Evolutionary conservation across 129 eudicot species (phyloP).

Genomic region (Chrysanthemum seticuspe): DNA sequence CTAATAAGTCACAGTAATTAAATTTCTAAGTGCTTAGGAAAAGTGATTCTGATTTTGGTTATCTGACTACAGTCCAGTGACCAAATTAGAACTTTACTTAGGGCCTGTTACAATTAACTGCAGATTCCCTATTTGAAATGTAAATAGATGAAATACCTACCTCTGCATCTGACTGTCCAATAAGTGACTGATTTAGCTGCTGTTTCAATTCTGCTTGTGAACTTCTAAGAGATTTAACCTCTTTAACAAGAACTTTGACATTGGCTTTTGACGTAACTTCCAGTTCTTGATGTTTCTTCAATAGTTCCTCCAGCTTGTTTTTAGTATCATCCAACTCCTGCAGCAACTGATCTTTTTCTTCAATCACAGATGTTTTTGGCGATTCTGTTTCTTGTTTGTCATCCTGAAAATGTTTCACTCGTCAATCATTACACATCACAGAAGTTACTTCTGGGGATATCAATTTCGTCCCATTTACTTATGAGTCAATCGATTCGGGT

Average conservation of each 20-base stretch:
- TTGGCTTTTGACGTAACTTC: conserved; percentile 76
- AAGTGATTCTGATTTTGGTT: too few relatives aligned
- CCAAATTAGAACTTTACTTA: too few relatives aligned
- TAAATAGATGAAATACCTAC: conserved; percentile 40
- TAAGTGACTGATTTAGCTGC: conserved; percentile 59
- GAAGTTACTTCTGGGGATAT: neutral
- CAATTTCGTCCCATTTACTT: neutral
- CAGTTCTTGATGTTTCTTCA: conserved; percentile 70
- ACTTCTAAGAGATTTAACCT: conserved; percentile 81
- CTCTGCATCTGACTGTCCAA: conserved; percentile 67
- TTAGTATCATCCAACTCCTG: conserved; percentile 68
- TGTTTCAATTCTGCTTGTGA: conserved; percentile 72
- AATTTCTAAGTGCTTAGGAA: too few relatives aligned
- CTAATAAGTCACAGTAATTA: too few relatives aligned
- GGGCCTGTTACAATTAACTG: too few relatives aligned
- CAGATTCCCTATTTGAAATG: neutral
- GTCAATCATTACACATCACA: neutral
- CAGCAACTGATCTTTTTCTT: conserved; percentile 48
- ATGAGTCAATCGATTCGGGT: neutral
- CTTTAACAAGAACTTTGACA: conserved; percentile 27
- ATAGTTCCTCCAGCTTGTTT: conserved; percentile 53
- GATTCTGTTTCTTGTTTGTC: conserved; percentile 28
- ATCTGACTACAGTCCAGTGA: too few relatives aligned
- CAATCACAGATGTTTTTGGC: conserved; percentile 32
- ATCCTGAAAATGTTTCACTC: conserved; percentile 46